These are phyloP conservation scores for Chlamydomonas reinhardtii DNA, from an alignment of 163 green algal species.

Conservation along the genomic window DNA sequence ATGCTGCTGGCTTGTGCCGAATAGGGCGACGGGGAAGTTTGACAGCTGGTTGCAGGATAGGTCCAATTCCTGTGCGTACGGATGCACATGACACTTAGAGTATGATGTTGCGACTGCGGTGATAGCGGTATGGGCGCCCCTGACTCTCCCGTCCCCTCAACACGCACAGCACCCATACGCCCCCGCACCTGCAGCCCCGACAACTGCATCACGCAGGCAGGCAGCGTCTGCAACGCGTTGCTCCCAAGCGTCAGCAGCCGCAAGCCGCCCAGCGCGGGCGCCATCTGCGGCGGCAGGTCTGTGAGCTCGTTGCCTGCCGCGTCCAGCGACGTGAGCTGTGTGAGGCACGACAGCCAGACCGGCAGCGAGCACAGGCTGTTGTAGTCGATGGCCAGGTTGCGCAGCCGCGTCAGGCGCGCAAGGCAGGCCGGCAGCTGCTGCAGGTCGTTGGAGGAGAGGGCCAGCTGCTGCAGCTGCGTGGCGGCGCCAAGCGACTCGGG, in stretches of 20 bases:
- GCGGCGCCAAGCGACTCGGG: neutral
- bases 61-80: constrained; percentile 44
- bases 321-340: constrained; percentile 12
- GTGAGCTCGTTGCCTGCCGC: constrained; percentile 9
- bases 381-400: constrained; percentile 25
- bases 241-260: constrained; percentile 31
- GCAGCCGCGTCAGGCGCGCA: constrained; percentile 5
- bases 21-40: neutral
- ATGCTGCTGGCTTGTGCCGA: too few relatives aligned
- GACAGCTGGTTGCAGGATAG: constrained; percentile 42
- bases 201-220: constrained; percentile 2
- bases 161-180: too few relatives aligned
- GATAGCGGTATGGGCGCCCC: too few relatives aligned
- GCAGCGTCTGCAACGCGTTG: constrained; percentile 12
- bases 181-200: constrained; percentile 16
- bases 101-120: too few relatives aligned
- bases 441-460: constrained; percentile 35
- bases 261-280: neutral
- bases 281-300: neutral
- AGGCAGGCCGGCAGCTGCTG: constrained; percentile 12
- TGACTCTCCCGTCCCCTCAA: too few relatives aligned
- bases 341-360: neutral
- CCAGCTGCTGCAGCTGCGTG: constrained; percentile 25
- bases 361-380: constrained; percentile 31
- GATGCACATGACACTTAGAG: too few relatives aligned